Evolutionary conservation across 306 rosid genomes (phyloP).

Genomic region (Quercus variabilis): DNA sequence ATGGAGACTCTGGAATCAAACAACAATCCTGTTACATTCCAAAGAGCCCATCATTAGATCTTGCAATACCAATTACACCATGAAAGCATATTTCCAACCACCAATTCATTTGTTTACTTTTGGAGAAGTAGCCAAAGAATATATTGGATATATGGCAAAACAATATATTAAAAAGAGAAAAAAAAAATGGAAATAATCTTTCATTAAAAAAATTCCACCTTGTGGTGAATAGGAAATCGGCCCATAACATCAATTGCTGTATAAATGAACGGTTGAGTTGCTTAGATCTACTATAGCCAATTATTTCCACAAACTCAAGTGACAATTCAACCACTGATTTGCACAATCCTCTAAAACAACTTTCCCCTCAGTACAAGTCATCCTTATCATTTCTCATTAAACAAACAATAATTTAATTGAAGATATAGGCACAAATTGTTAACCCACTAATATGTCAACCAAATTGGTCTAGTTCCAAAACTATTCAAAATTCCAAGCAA

Average conservation of each 20-base stretch:
- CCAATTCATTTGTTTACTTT: neutral
- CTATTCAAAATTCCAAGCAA: neutral
- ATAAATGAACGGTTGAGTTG: neutral
- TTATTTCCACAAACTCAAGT: neutral
- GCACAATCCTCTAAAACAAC: neutral
- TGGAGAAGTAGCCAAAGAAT: neutral
- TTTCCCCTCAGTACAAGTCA: neutral
- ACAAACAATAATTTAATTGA: neutral
- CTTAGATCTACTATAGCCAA: neutral
- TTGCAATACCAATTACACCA: conserved; percentile 9
- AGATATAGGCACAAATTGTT: neutral
- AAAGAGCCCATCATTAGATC: conserved; percentile 28
- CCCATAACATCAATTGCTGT: neutral
- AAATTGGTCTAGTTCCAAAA: neutral
- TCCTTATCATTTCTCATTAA: too few species aligned
- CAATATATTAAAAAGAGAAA: neutral
- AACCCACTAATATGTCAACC: neutral
- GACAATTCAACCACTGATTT: neutral
- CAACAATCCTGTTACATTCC: conserved; percentile 86
- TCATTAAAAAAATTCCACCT: neutral
- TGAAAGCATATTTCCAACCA: neutral
- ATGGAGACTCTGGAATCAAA: conserved; percentile 95
- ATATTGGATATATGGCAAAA: neutral
- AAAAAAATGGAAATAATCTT: neutral
- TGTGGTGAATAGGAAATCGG: neutral